Base-by-base conservation (phyloP, 2,329 filamentous ascomycete genomes). In the Claviceps sp. region DNA sequence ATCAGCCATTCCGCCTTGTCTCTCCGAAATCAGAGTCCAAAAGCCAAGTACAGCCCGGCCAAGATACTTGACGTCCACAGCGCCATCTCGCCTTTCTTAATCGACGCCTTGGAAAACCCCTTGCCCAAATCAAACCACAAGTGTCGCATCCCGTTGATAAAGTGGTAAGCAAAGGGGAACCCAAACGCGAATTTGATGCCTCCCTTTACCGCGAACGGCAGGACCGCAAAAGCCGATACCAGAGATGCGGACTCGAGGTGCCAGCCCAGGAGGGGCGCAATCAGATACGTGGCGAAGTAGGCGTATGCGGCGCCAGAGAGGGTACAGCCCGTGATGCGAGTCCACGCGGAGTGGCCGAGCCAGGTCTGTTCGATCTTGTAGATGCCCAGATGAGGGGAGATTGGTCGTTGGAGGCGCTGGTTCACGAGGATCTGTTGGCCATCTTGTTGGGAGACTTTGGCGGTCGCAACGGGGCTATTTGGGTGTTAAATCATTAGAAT, bases 321-420 rank as follows among this genome's bases (percentile, higher is more conserved):
- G 55, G 76, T 69, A 64, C 77, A 71, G 62, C 88, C 90, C n/a
- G 88, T 91, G 72, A 95, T 81, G 63, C 90, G 88, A 74, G 89
- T 86, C 70, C 87, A 77, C 59, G 77, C 76, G 53, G 75, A 81
- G 60, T 82, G 83, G 60, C 77, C 76, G 69, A 87, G 84, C 84
- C 84, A 95, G 61, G 88, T 93, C 72, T 96, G 86, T 69, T 88
- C 82, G 55, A 85, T 79, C 68, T 81, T 78, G 82, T 96, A 96
- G 78, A 94, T 90, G 63, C 72, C 67, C 57, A 96, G 80, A 67
- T 96, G 89, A 52, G 90, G 90, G 46, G 88, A 78, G 61, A 95
- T 77, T 65, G 90, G 90, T 50, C 90, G 90, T 63, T 77, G 71
- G 52, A 84, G 77, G 62, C 90, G 90, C 75, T 96, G 90, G 64